phyloP scores from a whole-genome alignment of 345 rosid species.

The Hibiscus trionum region DNA sequence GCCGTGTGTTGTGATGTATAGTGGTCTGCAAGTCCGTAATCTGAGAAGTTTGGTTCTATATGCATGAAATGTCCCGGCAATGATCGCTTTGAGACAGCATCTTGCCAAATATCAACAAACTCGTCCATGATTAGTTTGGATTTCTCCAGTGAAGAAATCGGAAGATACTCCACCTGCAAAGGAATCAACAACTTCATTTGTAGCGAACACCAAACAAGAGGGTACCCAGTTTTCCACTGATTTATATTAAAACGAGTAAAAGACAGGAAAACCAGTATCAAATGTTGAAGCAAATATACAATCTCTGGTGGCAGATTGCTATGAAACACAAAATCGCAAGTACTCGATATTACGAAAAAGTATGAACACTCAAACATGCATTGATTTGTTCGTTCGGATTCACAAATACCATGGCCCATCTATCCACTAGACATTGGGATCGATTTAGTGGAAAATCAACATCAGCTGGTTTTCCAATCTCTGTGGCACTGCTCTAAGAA shows the following conservation, averaged over 20 bases:
- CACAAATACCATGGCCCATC: not conserved
- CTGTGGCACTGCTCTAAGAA: not conserved
- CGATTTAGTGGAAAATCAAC: not conserved
- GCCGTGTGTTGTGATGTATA: conserved; percentile 81
- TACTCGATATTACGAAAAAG: not conserved
- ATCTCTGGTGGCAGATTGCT: not conserved
- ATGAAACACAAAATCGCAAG: not conserved
- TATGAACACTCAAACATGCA: not conserved
- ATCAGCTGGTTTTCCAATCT: not conserved
- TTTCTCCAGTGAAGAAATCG: conserved; percentile 72
- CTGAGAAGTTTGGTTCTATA: conserved; percentile 55
- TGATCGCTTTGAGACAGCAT: conserved; percentile 60
- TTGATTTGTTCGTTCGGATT: not conserved
- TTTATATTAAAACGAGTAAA: not conserved
- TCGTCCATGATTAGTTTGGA: conserved; percentile 67
- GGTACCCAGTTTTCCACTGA: not conserved
- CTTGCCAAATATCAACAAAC: conserved; percentile 77
- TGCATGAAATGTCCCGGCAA: conserved; percentile 68
- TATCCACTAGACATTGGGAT: not conserved
- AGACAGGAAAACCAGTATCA: not conserved
- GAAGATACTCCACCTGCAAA: conserved; percentile 84
- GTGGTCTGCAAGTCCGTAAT: conserved; percentile 62
- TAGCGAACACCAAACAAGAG: not conserved
- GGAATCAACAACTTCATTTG: conserved; percentile 11
- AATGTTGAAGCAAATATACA: not conserved